Percentiles rank a stretch among this genome's conserved stretches.
phyloP scores from a whole-genome alignment of 2,329 filamentous ascomycete genomes.

The Daldinia sp. region DNA sequence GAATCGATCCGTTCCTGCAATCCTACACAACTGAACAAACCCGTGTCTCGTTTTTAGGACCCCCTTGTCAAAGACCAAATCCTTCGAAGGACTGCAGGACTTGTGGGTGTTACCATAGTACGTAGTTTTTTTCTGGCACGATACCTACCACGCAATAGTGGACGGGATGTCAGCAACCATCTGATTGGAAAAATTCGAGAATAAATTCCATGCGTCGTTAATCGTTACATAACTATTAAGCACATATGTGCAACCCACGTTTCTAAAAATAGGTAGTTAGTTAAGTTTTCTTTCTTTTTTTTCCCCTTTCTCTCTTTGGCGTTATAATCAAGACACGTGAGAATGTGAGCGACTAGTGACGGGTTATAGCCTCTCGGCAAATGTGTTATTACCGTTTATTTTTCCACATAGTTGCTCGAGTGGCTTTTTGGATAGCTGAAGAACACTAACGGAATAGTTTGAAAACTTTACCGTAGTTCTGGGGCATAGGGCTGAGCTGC shows the following conservation, averaged over 20 bases:
- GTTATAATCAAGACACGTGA: not conserved
- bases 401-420: slow-evolving; percentile 1
- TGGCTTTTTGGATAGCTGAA: slow-evolving; percentile 6
- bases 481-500: slow-evolving; percentile 35
- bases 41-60: slow-evolving; percentile 18
- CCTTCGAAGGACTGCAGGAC: slow-evolving; percentile 7
- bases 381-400: not conserved
- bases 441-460: slow-evolving; percentile 13
- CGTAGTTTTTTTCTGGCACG: slow-evolving; percentile 7
- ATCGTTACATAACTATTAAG: slow-evolving; percentile 10
- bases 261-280: slow-evolving; percentile 37
- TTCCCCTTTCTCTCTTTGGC: not conserved
- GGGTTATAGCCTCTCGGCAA: not conserved
- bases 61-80: slow-evolving; percentile 10
- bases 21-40: slow-evolving; percentile 25
- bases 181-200: slow-evolving; percentile 13
- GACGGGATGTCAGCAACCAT: slow-evolving; percentile 25
- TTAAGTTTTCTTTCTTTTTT: slow-evolving; percentile 1
- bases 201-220: slow-evolving; percentile 22
- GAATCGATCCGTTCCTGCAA: slow-evolving; percentile 36
- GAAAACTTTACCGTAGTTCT: slow-evolving; percentile 18
- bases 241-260: slow-evolving; percentile 1
- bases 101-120: slow-evolving; percentile 7
- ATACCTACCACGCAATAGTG: slow-evolving; percentile 15
- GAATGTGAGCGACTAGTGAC: not conserved